Evolutionary conservation across 805 yeast genomes (phyloP).

Genomic region (Torulaspora gathmanii): DNA sequence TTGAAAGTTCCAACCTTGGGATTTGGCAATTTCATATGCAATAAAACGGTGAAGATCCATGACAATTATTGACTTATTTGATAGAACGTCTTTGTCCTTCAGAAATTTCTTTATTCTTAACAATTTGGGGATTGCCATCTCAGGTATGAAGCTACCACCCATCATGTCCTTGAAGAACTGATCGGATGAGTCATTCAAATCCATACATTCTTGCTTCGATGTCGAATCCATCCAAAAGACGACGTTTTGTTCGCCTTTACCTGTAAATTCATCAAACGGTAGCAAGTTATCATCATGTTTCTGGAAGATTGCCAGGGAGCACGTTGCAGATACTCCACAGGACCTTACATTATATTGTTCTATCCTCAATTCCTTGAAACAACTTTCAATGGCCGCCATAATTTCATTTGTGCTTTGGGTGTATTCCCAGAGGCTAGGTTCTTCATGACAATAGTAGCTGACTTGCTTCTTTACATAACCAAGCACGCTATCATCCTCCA

Average conservation of each 20-base stretch:
- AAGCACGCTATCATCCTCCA: slow-evolving; percentile 17
- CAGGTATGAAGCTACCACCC: slow-evolving; percentile 49
- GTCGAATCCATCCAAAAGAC: slow-evolving; percentile 60
- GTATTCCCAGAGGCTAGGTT: slow-evolving; percentile 24
- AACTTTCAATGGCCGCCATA: slow-evolving; percentile 30
- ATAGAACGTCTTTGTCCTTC: slow-evolving; percentile 17
- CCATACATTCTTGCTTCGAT: slow-evolving; percentile 35
- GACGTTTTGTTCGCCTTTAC: slow-evolving; percentile 37
- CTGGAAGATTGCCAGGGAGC: slow-evolving; percentile 50
- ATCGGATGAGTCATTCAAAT: slow-evolving; percentile 31
- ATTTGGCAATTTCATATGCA: slow-evolving; percentile 28
- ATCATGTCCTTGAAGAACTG: slow-evolving; percentile 22
- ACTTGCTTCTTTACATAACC: slow-evolving; percentile 18
- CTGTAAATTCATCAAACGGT: slow-evolving; percentile 34
- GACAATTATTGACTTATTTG: slow-evolving; percentile 30
- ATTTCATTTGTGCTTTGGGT: slow-evolving; percentile 45
- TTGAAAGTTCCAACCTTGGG: slow-evolving; percentile 14
- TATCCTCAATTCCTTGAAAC: slow-evolving; percentile 18
- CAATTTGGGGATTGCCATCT: slow-evolving; percentile 55
- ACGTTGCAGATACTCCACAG: slow-evolving; percentile 50
- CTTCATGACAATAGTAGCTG: slow-evolving; percentile 21
- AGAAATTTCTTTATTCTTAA: slow-evolving; percentile 36
- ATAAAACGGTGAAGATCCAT: slow-evolving; percentile 51
- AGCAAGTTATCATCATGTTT: slow-evolving; percentile 15
- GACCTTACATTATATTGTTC: slow-evolving; percentile 17